phyloP scores from a whole-genome alignment of 2,329 filamentous ascomycete genomes.

The Exophiala spinifera region DNA sequence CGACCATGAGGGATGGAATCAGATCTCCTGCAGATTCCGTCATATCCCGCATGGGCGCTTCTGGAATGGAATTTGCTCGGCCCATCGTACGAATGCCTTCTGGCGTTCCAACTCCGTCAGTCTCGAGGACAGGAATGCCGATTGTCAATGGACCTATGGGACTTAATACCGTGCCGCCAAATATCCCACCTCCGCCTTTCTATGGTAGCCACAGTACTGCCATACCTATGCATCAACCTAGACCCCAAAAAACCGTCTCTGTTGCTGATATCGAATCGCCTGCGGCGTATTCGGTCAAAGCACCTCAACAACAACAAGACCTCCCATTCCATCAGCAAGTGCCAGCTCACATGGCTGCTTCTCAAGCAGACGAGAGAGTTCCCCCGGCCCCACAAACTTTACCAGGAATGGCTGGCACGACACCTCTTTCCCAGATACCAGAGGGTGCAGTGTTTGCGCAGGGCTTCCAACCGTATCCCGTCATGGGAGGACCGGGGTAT shows the following conservation, averaged over 20 bases:
- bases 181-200: slow-evolving; percentile 55
- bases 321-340: slow-evolving; percentile 94
- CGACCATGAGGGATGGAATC: slow-evolving; percentile 63
- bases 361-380: slow-evolving; percentile 35
- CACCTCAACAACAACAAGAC: slow-evolving; percentile 65
- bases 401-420: slow-evolving; percentile 68
- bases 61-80: slow-evolving; percentile 55
- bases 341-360: slow-evolving; percentile 67
- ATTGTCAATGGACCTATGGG: slow-evolving; percentile 13
- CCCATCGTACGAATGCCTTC: slow-evolving; percentile 84
- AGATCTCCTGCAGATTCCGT: slow-evolving; percentile 78
- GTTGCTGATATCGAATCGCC: slow-evolving; percentile 90
- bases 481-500: slow-evolving; percentile 59
- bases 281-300: slow-evolving; percentile 57
- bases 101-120: slow-evolving; percentile 36
- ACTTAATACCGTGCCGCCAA: slow-evolving; percentile 45
- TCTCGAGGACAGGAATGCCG: slow-evolving; percentile 13
- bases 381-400: slow-evolving; percentile 53
- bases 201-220: slow-evolving; percentile 59
- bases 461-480: slow-evolving; percentile 77
- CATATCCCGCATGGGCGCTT: slow-evolving; percentile 62
- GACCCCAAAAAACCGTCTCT: slow-evolving; percentile 90
- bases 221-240: slow-evolving; percentile 86
- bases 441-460: slow-evolving; percentile 88
- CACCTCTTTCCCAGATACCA: slow-evolving; percentile 85